Conservation (phyloP, 2,329 filamentous ascomycete genomes). For the Beauveria sp. region DNA sequence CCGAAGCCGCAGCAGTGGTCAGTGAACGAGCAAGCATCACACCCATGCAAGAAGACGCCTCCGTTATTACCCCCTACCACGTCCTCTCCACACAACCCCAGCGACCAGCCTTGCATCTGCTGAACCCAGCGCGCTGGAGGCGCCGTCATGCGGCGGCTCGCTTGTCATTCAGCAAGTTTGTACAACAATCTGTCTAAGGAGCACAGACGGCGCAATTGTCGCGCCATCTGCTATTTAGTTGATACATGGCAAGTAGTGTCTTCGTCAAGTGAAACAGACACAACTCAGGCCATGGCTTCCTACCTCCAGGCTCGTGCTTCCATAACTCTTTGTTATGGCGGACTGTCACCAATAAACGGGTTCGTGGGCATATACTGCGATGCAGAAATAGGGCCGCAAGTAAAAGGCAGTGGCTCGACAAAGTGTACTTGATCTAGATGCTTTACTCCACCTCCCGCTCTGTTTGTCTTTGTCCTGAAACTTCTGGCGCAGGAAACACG, state of each 20-base stretch:
- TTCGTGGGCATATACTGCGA: background rate
- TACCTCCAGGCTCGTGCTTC: background rate
- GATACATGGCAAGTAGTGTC: background rate
- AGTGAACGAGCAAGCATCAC: background rate
- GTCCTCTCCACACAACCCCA: background rate
- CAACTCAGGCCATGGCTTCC: background rate
- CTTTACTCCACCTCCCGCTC: no score
- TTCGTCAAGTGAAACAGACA: background rate
- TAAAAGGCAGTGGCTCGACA: background rate
- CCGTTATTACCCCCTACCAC: background rate
- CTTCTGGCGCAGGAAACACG: no score
- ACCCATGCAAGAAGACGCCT: background rate
- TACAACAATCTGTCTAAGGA: background rate
- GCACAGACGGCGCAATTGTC: background rate
- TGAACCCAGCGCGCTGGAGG: background rate
- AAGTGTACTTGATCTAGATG: no score
- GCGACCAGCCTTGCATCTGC: background rate
- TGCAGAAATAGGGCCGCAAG: background rate
- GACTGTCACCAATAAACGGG: background rate
- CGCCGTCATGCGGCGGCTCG: constrained; percentile 5
- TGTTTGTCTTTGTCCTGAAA: no score
- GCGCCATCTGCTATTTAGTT: background rate
- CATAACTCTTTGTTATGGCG: background rate
- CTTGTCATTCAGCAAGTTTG: background rate
- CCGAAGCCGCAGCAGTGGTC: background rate